Evolutionary conservation across 2,329 filamentous ascomycete species (phyloP), one percentile per base, ranked within the genome.

Genomic region (Cladophialophora psammophila): DNA sequence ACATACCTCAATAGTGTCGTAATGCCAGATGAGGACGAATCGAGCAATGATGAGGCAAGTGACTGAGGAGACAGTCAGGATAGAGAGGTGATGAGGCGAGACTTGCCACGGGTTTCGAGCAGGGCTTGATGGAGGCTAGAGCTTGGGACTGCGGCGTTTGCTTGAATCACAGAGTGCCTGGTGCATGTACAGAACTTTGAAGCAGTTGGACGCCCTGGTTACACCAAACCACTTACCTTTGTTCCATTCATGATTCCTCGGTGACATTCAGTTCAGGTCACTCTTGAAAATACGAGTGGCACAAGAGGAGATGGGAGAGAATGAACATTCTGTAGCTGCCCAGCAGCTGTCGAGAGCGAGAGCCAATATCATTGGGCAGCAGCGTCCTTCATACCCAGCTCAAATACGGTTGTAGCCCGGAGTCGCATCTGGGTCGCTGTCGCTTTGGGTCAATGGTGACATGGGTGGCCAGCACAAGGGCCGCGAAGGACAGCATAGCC

Each of bases 1-100:
- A 87, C 88, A 35, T 91, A 91, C 77, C 77, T 93, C 67, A 93
- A 93, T 74, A 86, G 83, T 66, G 84, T 91, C 52, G 89, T 92
- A 65, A 91, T 91, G 89, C 90, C 91, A 2, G 91, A 93, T 75
- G 83, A 83, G 76, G 76, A 69, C 57, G 70, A 67, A 35, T 60
- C 70, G 15, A 66, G 59, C 52, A 64, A 59, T 40, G 65, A 69
- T 59, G 69, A 65, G 66, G 60, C 35, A 65, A 61, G 10, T 32
- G 68, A 66, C 36, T 68, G 63, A 68, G 54, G 35, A 52, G 26
- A 67, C 50, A 55, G 36, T 60, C 54, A 50, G 45, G 18, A 26
- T 12, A 36, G 50, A 38, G 35, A 26, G n/a, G 36, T 63, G 15
- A 54, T 40, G 34, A 48, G 62, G 50, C 34, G 40, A 64, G 32